These are phyloP conservation scores for Dendrobium chrysotoxum DNA, from an alignment of 106 monocot genomes.

Conservation along the genomic window DNA sequence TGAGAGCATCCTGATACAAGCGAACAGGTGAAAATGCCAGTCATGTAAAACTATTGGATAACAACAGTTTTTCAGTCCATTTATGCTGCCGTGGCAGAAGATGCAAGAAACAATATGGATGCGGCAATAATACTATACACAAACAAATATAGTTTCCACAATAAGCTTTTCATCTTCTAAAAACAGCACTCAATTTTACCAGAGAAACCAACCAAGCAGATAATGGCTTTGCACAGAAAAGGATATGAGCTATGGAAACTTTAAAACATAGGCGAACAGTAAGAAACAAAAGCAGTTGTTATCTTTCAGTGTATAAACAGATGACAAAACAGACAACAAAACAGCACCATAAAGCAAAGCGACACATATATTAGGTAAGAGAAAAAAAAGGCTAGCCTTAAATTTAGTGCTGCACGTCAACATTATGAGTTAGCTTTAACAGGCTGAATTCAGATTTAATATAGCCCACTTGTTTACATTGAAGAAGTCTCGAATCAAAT, in stretches of 20 bases:
- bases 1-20: slow-evolving; percentile 70
- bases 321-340: no score
- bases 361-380: no score
- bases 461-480: background rate
- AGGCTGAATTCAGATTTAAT: background rate
- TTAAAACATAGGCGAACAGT: background rate
- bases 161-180: background rate
- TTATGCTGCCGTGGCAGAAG: no score
- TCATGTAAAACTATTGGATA: background rate
- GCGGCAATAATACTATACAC: no score
- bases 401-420: background rate
- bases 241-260: background rate
- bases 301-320: no score
- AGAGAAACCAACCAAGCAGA: background rate
- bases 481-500: background rate
- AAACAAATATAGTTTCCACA: no score
- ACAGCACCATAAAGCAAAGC: no score
- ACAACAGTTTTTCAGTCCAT: background rate
- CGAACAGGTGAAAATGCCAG: background rate
- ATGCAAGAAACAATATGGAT: no score
- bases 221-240: background rate
- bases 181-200: background rate
- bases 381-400: no score
- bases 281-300: no score
- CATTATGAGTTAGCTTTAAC: background rate